Base-by-base conservation (phyloP, 1,284 basidiomycete species). In the Ganoderma multipileum region DNA sequence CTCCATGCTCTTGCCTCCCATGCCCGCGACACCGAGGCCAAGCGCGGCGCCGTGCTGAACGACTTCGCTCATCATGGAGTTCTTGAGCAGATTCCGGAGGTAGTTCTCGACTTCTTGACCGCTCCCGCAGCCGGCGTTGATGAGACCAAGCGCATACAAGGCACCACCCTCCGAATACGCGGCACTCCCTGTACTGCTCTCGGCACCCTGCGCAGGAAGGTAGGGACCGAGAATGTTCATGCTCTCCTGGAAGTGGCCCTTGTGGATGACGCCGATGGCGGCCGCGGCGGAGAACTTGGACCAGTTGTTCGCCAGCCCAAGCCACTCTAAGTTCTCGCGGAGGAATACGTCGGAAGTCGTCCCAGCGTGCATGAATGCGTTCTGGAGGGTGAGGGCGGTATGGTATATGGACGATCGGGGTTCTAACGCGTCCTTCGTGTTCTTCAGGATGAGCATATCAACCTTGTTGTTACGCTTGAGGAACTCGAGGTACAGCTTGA, bases 201-300 rank as follows among this genome's bases (percentile, higher is more conserved):
- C 91, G 36, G 88, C 90, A 23, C 90, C 92, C 39, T 78, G 78
- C 70, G 89, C 85, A 39, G 97, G 97, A 52, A 98, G 89, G 80
- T 98, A 98, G 0, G 97, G 97, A n/a, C 93, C 92, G 36, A 99
- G 89, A 64, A 98, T 94, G 63, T 90, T 91, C 88, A 94, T 93
- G 63, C 95, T 96, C 79, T 97, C 93, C 75, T 95, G 91, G 76
- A 96, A 94, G 78, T 96, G 96, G 57, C 97, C 97, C 75, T 97
- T 96, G 83, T 98, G 96, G 73, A 99, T 98, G 63, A 98, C 94
- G 74, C 97, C 97, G 30, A 99, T 89, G 9, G 94, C 95, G 30
- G 96, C 96, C 8, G 97, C 98, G 2, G 96, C 95, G 9, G 95
- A 95, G 82, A 98, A 99, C 78, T 98, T 99, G 55, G 95, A 95